Percentiles rank a stretch among this genome's conserved stretches.
Evolutionary conservation across 306 rosid species (phyloP).

Genomic region (Alnus glutinosa): DNA sequence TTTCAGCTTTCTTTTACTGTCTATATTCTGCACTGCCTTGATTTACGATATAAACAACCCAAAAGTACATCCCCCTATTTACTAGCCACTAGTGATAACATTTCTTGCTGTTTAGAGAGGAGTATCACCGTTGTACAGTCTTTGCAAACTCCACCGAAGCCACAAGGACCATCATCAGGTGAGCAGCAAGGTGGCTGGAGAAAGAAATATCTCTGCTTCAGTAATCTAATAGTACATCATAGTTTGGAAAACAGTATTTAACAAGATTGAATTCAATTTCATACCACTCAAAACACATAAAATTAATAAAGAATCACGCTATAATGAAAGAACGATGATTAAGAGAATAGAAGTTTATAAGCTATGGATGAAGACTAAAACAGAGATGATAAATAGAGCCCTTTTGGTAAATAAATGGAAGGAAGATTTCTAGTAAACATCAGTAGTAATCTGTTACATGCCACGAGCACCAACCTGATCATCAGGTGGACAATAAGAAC

Average conservation of each 20-base stretch:
- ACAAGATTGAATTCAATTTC: neutral
- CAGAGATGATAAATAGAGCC: constrained; percentile 2
- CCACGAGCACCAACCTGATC: constrained; percentile 71
- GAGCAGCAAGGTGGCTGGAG: constrained; percentile 90
- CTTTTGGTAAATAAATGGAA: constrained; percentile 16
- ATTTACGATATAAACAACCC: constrained; percentile 9
- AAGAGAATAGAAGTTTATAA: neutral
- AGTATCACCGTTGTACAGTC: constrained; percentile 91
- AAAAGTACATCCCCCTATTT: neutral
- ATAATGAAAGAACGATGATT: neutral
- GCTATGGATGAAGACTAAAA: neutral
- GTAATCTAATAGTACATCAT: constrained; percentile 26
- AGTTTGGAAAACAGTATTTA: constrained; percentile 27
- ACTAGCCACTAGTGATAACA: constrained; percentile 8
- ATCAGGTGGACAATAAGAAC: constrained; percentile 94
- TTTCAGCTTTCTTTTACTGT: constrained; percentile 1
- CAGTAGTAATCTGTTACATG: constrained; percentile 4
- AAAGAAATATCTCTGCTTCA: constrained; percentile 32
- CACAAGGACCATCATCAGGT: constrained; percentile 85
- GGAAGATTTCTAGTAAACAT: constrained; percentile 3
- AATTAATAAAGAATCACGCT: neutral
- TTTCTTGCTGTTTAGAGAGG: constrained; percentile 20
- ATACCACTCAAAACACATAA: neutral
- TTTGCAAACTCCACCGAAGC: constrained; percentile 80
- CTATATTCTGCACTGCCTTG: constrained; percentile 8